These are phyloP conservation scores for Penicillium egyptiacum DNA, from an alignment of 495 filamentous ascomycete genomes.

Conservation along the genomic window DNA sequence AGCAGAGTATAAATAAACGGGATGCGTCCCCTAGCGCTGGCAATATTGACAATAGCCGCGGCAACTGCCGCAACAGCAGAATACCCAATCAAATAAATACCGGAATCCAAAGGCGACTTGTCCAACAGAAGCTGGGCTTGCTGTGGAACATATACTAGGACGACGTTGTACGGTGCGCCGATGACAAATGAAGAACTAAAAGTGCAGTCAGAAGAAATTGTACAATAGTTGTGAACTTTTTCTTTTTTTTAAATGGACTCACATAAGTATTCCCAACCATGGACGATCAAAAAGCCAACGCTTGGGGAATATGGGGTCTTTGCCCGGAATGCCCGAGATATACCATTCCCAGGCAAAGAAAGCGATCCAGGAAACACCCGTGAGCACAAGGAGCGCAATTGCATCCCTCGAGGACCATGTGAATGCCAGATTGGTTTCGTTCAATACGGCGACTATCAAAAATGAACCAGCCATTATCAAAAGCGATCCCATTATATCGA, in stretches of 20 bases:
- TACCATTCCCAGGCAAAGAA: constrained; percentile 44
- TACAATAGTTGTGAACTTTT: not conserved
- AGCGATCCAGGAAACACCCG: constrained; percentile 33
- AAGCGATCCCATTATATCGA: constrained; percentile 59
- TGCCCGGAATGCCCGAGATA: constrained; percentile 25
- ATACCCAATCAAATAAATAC: constrained; percentile 58
- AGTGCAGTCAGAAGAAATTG: constrained; percentile 2
- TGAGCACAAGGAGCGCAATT: constrained; percentile 45
- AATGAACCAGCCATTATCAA: constrained; percentile 55
- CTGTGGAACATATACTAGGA: constrained; percentile 58
- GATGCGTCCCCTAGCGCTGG: constrained; percentile 41
- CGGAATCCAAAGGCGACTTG: constrained; percentile 45
- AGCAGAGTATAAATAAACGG: constrained; percentile 51
- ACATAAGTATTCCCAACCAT: constrained; percentile 39
- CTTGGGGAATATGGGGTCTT: constrained; percentile 40
- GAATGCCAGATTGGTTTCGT: constrained; percentile 54
- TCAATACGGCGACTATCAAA: constrained; percentile 57
- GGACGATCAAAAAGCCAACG: constrained; percentile 35
- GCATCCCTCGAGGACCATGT: constrained; percentile 41
- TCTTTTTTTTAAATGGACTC: constrained; percentile 12
- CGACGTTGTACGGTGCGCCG: constrained; percentile 57
- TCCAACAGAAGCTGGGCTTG: constrained; percentile 58
- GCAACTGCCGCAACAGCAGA: constrained; percentile 47
- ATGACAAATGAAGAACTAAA: constrained; percentile 29
- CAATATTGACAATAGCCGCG: constrained; percentile 47